Percentiles rank a stretch among this genome's conserved stretches.
Conservation (phyloP, 345 rosid species). For the Punica granatum region DNA sequence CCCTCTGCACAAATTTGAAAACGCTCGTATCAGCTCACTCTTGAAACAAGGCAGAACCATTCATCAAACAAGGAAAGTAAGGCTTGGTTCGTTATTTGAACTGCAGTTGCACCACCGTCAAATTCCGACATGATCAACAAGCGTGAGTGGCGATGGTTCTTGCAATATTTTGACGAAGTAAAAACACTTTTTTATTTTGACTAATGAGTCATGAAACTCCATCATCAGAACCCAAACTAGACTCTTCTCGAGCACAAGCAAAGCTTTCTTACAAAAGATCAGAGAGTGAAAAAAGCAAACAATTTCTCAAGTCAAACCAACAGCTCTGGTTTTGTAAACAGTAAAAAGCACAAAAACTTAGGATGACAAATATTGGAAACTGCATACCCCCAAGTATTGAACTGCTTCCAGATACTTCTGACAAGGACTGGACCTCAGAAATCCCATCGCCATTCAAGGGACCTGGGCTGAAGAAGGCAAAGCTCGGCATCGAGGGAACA, state of each 20-base stretch:
- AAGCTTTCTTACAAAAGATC: not conserved
- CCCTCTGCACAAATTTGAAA: constrained; percentile 15
- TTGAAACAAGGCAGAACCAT: not conserved
- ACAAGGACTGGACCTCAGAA: constrained; percentile 14
- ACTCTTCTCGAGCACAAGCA: not conserved
- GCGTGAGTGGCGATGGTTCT: not conserved
- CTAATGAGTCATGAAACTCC: no score
- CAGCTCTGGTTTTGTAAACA: not conserved
- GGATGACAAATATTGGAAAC: constrained; percentile 1
- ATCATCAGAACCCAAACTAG: not conserved
- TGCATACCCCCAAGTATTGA: constrained; percentile 29
- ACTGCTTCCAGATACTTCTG: constrained; percentile 7
- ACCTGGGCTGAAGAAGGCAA: constrained; percentile 44
- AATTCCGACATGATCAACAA: not conserved
- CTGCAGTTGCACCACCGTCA: not conserved
- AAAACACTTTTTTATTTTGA: not conserved
- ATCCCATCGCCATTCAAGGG: constrained; percentile 19
- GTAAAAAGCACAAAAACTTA: not conserved
- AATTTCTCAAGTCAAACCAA: not conserved
- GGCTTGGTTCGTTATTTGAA: not conserved
- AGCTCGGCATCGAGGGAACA: constrained; percentile 47
- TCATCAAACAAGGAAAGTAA: not conserved
- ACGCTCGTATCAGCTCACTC: not conserved
- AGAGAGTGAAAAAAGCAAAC: not conserved
- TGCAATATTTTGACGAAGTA: not conserved